Evolutionary conservation across 2,329 filamentous ascomycete species (phyloP), one percentile per base, ranked within the genome.

Genomic region (Aspergillus tubingensis): DNA sequence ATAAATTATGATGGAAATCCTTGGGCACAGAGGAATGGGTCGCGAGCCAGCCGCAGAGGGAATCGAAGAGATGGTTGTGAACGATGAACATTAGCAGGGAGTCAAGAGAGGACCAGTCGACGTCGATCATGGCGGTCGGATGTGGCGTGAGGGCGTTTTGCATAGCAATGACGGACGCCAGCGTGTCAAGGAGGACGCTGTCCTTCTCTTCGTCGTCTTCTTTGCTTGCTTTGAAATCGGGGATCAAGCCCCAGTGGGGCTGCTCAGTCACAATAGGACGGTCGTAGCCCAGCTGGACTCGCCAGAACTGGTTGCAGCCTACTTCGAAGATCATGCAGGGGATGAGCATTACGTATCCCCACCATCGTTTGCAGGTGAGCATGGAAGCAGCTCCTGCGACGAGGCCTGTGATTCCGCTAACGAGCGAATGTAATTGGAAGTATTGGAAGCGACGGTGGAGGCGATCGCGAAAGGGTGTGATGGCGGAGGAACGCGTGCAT

Each of bases 281-380:
- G 54, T 78, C 74, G 58, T 85, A 84, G 2, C 81, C 81, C 1
- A 83, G 74, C 19, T 76, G 70, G 3, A 69, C 69, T 1, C 82
- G 72, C 79, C 81, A 84, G 68, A 81, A 78, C n/a, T 76, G 70
- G 55, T 85, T 85, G 66, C 80, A 81, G 10, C 78, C 69, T 1
- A 81, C 72, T 0, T 81, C 77, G 0, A 77, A 72, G 4, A 80
- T 57, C 17, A 84, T 81, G 62, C 83, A 83, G 0, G 83, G 83
- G 2, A 80, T 74, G 8, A 85, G 68, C 0, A 85, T 72, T 0
- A 83, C 72, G 52, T 85, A 85, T 2, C 80, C 83, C 77, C 78
- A 81, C 83, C 83, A 85, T 17, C 69, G 64, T 2, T 79, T 80
- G 0, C 82, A 78, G 0, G 82, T 84, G 3, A 83, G 66, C 73